Base-by-base conservation (phyloP, 2,329 filamentous ascomycete species). In the Apiospora saccharicola region DNA sequence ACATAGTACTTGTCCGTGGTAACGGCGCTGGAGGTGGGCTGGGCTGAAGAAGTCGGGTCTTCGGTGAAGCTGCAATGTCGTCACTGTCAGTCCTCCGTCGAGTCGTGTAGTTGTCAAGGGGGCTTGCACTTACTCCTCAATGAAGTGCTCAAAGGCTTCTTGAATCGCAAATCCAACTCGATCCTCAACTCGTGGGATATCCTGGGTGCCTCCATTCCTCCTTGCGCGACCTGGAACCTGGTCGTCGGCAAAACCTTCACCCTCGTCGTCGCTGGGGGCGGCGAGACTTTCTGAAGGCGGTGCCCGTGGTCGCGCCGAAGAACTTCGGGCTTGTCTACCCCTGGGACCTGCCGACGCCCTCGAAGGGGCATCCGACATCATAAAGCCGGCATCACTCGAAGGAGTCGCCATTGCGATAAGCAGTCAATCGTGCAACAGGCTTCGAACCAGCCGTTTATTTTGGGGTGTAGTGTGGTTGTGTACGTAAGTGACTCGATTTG, bases 1-100 rank as follows among this genome's bases (percentile, higher is more conserved):
- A 96, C 87, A 81, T 96, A 97, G 85, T 95, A 95, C 80, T 93
- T 94, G 84, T 95, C 92, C 37, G 92, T 94, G 4, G 91, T 92
- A 67, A 91, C 86, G 41, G 91, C 91, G 79, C 92, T 94, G 22
- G 93, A 92, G 4, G 89, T 86, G 8, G 87, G 91, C 8, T 87
- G 85, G 64, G 87, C 88, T 19, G 90, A 93, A 3, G 91, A 85
- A 7, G 88, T 85, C 3, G 90, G 90, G 24, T 93, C 91, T 82
- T 95, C 93, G 72, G 90, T 85, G 79, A 92, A 96, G 19, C 57
- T 64, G 34, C 34, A 64, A 14, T 13, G 22, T n/a, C 12, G 34
- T n/a, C 8, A 4, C 8, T 14, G 34, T 64, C 57, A 64, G 57
- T 64, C 57, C 1, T 22, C 43, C 19, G 26, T 43, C 4, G 5